phyloP scores from a whole-genome alignment of 345 rosid species.

The Rhodomyrtus tomentosa region DNA sequence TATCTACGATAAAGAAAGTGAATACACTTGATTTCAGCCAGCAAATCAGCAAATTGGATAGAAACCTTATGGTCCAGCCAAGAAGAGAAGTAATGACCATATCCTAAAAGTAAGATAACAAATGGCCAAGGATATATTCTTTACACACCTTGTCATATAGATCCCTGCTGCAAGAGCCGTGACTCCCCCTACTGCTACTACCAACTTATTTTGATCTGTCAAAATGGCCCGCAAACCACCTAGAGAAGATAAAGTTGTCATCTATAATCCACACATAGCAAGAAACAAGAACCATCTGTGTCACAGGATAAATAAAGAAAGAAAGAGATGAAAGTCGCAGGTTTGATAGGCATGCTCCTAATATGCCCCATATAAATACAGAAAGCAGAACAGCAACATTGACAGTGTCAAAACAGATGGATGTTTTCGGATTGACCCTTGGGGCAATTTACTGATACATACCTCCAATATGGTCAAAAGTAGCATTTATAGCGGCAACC shows the following conservation, averaged over 20 bases:
- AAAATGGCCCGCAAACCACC: slow-evolving; percentile 87
- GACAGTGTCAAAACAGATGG: background rate
- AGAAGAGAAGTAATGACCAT: background rate
- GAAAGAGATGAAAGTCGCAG: background rate
- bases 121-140: background rate
- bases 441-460: background rate
- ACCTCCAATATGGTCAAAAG: slow-evolving; percentile 98
- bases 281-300: background rate
- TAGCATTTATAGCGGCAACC: slow-evolving; percentile 90
- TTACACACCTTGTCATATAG: slow-evolving; percentile 81
- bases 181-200: slow-evolving; percentile 89
- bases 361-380: background rate
- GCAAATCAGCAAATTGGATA: background rate
- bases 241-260: slow-evolving; percentile 9
- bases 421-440: background rate
- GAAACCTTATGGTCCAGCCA: background rate
- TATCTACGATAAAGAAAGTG: background rate
- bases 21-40: background rate
- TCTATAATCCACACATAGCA: background rate
- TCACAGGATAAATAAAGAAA: background rate
- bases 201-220: slow-evolving; percentile 92
- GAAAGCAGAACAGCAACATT: background rate
- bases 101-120: background rate
- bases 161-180: slow-evolving; percentile 98
- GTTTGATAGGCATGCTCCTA: background rate